phyloP scores from a whole-genome alignment of 352 stramenopile genomes.

The Thraustochytrium sp. region DNA sequence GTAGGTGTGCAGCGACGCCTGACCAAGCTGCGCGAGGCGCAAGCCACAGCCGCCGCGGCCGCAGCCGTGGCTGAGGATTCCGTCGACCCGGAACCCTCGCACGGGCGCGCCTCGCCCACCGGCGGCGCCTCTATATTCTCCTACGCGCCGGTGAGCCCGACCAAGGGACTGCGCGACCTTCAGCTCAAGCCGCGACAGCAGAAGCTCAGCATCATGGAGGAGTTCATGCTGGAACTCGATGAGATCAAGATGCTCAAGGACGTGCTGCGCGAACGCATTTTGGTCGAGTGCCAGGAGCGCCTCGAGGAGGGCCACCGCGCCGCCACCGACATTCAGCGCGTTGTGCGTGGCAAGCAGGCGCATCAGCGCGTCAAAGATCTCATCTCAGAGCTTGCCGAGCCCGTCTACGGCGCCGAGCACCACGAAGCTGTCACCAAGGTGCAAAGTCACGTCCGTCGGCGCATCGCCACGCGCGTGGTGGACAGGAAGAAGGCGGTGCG shows the following conservation, averaged over 20 bases:
- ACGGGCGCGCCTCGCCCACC: too few relatives aligned
- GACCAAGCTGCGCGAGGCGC: neutral
- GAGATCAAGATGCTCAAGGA: constrained; percentile 22
- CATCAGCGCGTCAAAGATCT: neutral
- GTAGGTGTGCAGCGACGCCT: neutral
- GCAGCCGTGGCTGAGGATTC: too few relatives aligned
- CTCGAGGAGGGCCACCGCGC: neutral
- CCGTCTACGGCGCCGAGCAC: neutral
- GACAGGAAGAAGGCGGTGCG: neutral
- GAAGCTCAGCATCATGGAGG: constrained; percentile 18
- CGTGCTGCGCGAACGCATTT: neutral
- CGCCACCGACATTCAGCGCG: neutral
- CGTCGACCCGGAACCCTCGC: too few relatives aligned
- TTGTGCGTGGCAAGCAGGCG: constrained; percentile 1
- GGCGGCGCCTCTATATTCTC: neutral
- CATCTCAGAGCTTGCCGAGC: neutral
- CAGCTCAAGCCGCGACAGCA: neutral
- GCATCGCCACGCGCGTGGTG: neutral
- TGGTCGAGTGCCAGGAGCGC: neutral
- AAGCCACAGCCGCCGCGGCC: neutral
- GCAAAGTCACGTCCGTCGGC: neutral
- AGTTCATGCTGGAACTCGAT: neutral
- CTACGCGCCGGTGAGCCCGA: neutral
- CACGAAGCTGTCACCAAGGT: neutral
- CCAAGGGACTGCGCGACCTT: neutral